Base-by-base conservation (phyloP, 1,284 basidiomycete species). In the Puccinia triticina region DNA sequence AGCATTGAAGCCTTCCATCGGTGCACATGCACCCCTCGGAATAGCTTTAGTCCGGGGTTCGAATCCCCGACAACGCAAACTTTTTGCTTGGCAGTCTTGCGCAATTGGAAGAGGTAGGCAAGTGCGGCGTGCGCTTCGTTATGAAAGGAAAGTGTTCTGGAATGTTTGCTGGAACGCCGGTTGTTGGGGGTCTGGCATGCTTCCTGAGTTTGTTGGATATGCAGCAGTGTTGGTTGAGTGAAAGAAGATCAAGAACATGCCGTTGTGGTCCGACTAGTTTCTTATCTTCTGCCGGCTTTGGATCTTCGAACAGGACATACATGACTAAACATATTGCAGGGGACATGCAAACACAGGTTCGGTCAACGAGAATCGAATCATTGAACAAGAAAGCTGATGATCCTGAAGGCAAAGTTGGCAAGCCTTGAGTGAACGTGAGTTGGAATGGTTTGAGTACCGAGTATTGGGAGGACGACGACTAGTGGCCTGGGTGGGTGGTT, bases 221-320 rank as follows among this genome's bases (percentile, higher is more conserved):
- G 48, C 2, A 50, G 18, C 48, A 50, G 18, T 50, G 5, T 50
- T 3, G 16, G 48, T 43, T 43, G 40, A 7, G 40, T 43, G 40
- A 12, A 43, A 12, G 7, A 43, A 43, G 40, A 43, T 43, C 40
- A 43, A 12, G 12, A 43, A 43, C 40, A 12, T 43, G 12, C 40
- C 40, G 40, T 12, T 43, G 40, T 7, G 40, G 40, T 12, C 40
- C 40, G 40, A 43, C 40, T 43, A 12, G 40, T 43, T 43, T 43
- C 12, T 43, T 43, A 12, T 43, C 12, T 43, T 43, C 7, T 12
- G 40, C 4, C 34, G 23, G 18, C 18, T 88, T 85, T 26, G 85
- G 84, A 72, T 88, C 87, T 66, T 89, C 89, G 83, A 90, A 90
- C 72, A 90, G 88, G 85, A 90, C 88, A 86, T 89, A 90, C 71